Conservation (phyloP, 2,329 filamentous ascomycete genomes). For the Leptographium procerum region DNA sequence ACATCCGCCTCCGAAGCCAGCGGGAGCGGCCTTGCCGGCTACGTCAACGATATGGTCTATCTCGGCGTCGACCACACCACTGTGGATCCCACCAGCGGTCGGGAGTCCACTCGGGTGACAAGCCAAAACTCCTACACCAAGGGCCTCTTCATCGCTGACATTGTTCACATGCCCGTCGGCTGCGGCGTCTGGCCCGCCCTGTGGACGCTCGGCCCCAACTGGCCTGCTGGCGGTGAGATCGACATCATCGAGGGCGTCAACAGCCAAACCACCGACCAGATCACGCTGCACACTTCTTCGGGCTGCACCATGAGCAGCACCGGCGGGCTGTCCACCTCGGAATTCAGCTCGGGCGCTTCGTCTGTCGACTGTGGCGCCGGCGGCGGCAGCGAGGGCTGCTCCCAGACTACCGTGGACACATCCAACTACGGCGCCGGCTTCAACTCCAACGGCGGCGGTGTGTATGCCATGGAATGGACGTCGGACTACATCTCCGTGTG, state of each 20-base stretch:
- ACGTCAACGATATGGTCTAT: slow-evolving; percentile 44
- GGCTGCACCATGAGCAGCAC: slow-evolving; percentile 46
- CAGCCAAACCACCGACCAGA: slow-evolving; percentile 41
- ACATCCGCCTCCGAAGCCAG: slow-evolving; percentile 47
- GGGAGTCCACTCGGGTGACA: slow-evolving; percentile 57
- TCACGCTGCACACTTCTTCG: slow-evolving; percentile 56
- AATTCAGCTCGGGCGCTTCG: slow-evolving; percentile 30
- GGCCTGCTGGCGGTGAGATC: slow-evolving; percentile 63
- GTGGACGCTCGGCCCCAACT: slow-evolving; percentile 55
- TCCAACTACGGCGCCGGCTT: slow-evolving; percentile 56
- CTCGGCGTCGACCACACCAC: slow-evolving; percentile 59
- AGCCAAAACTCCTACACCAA: slow-evolving; percentile 56
- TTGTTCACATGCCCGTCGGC: slow-evolving; percentile 64
- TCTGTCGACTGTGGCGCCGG: slow-evolving; percentile 11
- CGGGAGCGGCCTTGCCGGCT: slow-evolving; percentile 44
- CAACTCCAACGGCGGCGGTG: slow-evolving; percentile 56
- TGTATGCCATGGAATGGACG: slow-evolving; percentile 72
- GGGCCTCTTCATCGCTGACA: slow-evolving; percentile 62
- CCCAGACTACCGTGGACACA: slow-evolving; percentile 37
- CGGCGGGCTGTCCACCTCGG: slow-evolving; percentile 33
- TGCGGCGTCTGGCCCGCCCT: slow-evolving; percentile 72
- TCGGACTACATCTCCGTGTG: slow-evolving; percentile 60
- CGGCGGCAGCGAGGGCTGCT: slow-evolving; percentile 46
- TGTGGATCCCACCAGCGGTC: slow-evolving; percentile 43
- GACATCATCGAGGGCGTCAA: slow-evolving; percentile 75